phyloP scores from a whole-genome alignment of 1,284 basidiomycete species.

The Ustanciosporium gigantosporum region DNA sequence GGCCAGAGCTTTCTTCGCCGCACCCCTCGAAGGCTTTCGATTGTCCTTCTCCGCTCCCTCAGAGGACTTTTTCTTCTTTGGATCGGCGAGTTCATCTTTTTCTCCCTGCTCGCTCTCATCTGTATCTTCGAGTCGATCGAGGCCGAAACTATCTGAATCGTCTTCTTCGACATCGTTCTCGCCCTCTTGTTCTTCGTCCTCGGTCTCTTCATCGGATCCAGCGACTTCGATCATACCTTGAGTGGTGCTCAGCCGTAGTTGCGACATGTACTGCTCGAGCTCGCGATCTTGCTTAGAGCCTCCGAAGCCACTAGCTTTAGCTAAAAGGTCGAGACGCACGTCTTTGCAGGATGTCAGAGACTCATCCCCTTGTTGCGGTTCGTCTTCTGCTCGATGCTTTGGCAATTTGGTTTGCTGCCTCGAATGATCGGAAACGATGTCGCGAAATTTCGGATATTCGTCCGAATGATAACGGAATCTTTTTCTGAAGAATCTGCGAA shows the following conservation, averaged over 20 bases:
- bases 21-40: slow-evolving; percentile 21
- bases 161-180: slow-evolving; percentile 13
- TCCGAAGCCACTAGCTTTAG: slow-evolving; percentile 53
- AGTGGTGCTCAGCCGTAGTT: slow-evolving; percentile 28
- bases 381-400: slow-evolving; percentile 1
- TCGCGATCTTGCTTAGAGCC: slow-evolving; percentile 41
- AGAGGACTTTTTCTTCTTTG: slow-evolving; percentile 12
- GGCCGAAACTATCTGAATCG: slow-evolving; percentile 6
- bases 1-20: slow-evolving; percentile 15
- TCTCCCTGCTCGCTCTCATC: slow-evolving; percentile 75
- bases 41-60: slow-evolving; percentile 73
- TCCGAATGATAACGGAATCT: slow-evolving; percentile 90
- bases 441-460: slow-evolving; percentile 70
- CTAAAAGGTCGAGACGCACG: slow-evolving; percentile 46
- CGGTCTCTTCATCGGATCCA: slow-evolving; percentile 8
- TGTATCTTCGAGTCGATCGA: slow-evolving; percentile 47
- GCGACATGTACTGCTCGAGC: slow-evolving; percentile 47
- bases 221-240: slow-evolving; percentile 33
- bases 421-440: slow-evolving; percentile 37
- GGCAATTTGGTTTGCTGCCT: slow-evolving; percentile 21
- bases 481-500: slow-evolving; percentile 87
- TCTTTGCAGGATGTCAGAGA: too few species aligned
- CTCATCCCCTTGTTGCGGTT: not conserved
- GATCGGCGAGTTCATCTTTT: slow-evolving; percentile 69
- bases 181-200: slow-evolving; percentile 8